A percentile compares a stretch with the other conserved stretches of the same genome.
Conservation (phyloP, 2,329 filamentous ascomycete species). For the Botrytis hyacinthi region DNA sequence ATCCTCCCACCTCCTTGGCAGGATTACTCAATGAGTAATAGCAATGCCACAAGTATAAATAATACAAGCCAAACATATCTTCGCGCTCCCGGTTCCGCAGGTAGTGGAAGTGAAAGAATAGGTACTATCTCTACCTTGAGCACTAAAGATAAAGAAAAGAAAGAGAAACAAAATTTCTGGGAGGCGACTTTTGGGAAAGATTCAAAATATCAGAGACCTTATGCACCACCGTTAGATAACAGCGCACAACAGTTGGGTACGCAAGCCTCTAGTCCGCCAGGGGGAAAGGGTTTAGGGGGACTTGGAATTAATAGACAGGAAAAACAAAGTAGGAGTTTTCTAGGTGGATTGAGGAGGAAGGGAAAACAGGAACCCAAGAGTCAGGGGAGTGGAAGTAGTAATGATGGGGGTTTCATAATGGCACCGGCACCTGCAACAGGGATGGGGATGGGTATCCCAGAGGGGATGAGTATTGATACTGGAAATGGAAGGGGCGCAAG, state of each 20-base stretch:
- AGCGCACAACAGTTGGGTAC: slow-evolving; percentile 18
- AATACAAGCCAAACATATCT: slow-evolving; percentile 8
- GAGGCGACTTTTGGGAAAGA: slow-evolving; percentile 38
- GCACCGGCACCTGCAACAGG: not conserved
- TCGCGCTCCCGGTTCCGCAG: slow-evolving; percentile 29
- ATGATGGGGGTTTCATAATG: slow-evolving; percentile 14
- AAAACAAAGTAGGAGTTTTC: slow-evolving; percentile 34
- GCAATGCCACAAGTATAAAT: slow-evolving; percentile 2
- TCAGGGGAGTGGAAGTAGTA: slow-evolving; percentile 18
- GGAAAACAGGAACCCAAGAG: slow-evolving; percentile 22
- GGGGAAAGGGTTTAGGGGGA: slow-evolving; percentile 18
- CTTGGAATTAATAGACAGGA: slow-evolving; percentile 31
- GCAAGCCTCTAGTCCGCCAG: slow-evolving; percentile 27
- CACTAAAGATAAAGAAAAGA: slow-evolving; percentile 25
- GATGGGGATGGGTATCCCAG: not conserved
- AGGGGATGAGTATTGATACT: slow-evolving; percentile 6
- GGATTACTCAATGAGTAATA: slow-evolving; percentile 15
- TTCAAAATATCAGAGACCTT: slow-evolving; percentile 30
- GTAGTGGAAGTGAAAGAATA: slow-evolving; percentile 28
- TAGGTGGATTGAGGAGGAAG: slow-evolving; percentile 34
- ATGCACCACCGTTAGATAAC: slow-evolving; percentile 16
- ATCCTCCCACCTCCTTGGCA: slow-evolving; percentile 28
- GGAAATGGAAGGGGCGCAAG: not conserved
- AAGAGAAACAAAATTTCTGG: slow-evolving; percentile 38
- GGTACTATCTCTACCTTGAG: not conserved